Base-by-base conservation (phyloP, 2,329 filamentous ascomycete genomes). In the Fusarium bulbicola region DNA sequence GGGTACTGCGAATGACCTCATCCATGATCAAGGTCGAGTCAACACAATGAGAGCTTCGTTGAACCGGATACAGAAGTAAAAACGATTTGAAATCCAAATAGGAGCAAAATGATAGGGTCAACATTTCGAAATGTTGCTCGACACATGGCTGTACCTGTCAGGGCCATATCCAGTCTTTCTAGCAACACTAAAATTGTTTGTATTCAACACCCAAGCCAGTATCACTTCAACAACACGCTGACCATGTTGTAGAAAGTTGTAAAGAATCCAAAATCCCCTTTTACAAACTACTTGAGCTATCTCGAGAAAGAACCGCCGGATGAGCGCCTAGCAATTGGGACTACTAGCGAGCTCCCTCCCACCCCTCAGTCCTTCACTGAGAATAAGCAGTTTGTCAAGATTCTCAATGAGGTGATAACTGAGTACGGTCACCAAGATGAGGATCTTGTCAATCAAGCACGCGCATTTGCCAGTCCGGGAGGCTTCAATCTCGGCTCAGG, bases 351-450 rank as follows among this genome's bases (percentile, higher is more conserved):
- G 21, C 70, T 91, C n/a, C 90, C 90, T 4, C 90, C 90, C 2
- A 91, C 89, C 0, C 89, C 91, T 7, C 81, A 83, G 43, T 87
- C 88, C 28, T 91, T 93, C 76, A 82, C 79, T 28, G 86, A 89
- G 76, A 93, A 92, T 78, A 85, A 81, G 15, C 80, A 82, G 28
- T 93, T 93, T 78, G 78, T 90, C n/a, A 77, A 82, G 15, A 87
- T 92, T 57, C 84, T 92, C 28, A 85, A 90, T 75, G 82, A 88
- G 21, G 88, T 91, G 3, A 83, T 92, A 26, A 79, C 81, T 5
- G 82, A 87, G 60, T 82, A 91, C 70, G 90, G 89, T 7, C 82
- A 86, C 49, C 73, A 86, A n/a, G 91, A 92, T 65, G 86, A 88
- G 9, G 82, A 83, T 37, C 82, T 92, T 2, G 80, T 84, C 65